Conservation (phyloP, 768 basidiomycete species). For the Rhodotorula paludigena region DNA sequence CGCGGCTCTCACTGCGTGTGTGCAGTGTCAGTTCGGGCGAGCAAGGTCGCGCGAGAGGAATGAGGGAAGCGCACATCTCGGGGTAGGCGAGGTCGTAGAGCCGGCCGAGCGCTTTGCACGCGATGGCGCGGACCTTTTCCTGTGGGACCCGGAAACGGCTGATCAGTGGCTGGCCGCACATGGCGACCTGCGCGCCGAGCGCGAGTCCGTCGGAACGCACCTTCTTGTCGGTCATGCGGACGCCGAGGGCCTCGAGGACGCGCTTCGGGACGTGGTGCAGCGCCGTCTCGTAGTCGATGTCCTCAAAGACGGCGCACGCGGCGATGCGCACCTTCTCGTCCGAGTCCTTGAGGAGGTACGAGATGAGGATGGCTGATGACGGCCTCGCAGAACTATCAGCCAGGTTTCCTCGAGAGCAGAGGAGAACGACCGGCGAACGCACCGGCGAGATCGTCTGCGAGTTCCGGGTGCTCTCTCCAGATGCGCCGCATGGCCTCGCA, state of each 20-base stretch:
- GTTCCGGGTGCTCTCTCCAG: slow-evolving; percentile 62
- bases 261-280: slow-evolving; percentile 68
- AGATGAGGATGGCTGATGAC: slow-evolving; percentile 56
- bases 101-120: slow-evolving; percentile 68
- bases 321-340: slow-evolving; percentile 88
- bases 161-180: no score
- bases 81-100: slow-evolving; percentile 76
- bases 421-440: slow-evolving; percentile 41
- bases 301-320: slow-evolving; percentile 69
- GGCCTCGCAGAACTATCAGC: not conserved
- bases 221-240: slow-evolving; percentile 78
- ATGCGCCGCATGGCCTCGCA: slow-evolving; percentile 65
- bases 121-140: slow-evolving; percentile 55
- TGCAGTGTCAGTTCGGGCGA: slow-evolving; percentile 4
- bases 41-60: not conserved
- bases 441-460: slow-evolving; percentile 70
- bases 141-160: slow-evolving; percentile 11
- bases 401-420: not conserved
- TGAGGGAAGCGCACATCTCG: slow-evolving; percentile 67
- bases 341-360: slow-evolving; percentile 67
- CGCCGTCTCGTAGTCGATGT: slow-evolving; percentile 84
- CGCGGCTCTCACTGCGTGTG: slow-evolving; percentile 66
- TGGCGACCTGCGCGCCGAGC: not conserved
- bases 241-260: slow-evolving; percentile 63
- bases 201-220: slow-evolving; percentile 48